These are phyloP conservation scores for Nakazawaea molendinolei DNA, from an alignment of 805 yeast genomes.

Conservation along the genomic window DNA sequence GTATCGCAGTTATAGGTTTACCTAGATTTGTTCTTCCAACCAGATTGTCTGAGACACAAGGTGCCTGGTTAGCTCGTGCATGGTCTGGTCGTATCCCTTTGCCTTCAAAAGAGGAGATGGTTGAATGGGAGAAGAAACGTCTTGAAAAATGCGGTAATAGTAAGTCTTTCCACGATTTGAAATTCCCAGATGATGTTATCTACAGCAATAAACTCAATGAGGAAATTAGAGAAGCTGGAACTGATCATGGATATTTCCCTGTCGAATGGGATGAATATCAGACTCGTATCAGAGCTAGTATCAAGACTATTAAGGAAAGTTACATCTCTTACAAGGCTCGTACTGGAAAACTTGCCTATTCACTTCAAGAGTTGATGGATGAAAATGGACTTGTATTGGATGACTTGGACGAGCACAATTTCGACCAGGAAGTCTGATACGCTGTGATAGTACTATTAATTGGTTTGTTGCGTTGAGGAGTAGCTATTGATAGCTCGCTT, in stretches of 20 bases:
- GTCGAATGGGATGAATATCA: conserved; percentile 46
- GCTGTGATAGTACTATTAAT: no score
- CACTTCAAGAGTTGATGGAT: conserved; percentile 32
- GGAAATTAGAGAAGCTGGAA: conserved; percentile 29
- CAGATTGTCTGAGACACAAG: conserved; percentile 56
- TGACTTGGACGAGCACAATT: conserved; percentile 18
- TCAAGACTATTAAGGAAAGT: conserved; percentile 37
- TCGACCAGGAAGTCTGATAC: no score
- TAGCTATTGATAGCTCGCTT: no score
- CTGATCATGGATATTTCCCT: conserved; percentile 39
- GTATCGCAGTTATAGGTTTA: conserved; percentile 55
- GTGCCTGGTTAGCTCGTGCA: conserved; percentile 55
- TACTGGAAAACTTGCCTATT: conserved; percentile 30
- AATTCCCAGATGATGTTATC: conserved; percentile 50
- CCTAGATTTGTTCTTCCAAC: conserved; percentile 60
- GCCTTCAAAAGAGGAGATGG: conserved; percentile 44
- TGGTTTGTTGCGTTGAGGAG: no score
- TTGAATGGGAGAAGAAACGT: conserved; percentile 31
- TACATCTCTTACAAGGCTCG: conserved; percentile 32
- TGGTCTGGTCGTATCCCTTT: conserved; percentile 47
- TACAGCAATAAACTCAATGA: conserved; percentile 43
- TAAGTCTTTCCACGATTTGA: conserved; percentile 43
- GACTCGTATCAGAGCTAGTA: conserved; percentile 33
- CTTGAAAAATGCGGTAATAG: conserved; percentile 39
- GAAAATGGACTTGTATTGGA: conserved; percentile 29